Conservation (phyloP, 2,329 filamentous ascomycete genomes). For the Botryotinia narcissicola region DNA sequence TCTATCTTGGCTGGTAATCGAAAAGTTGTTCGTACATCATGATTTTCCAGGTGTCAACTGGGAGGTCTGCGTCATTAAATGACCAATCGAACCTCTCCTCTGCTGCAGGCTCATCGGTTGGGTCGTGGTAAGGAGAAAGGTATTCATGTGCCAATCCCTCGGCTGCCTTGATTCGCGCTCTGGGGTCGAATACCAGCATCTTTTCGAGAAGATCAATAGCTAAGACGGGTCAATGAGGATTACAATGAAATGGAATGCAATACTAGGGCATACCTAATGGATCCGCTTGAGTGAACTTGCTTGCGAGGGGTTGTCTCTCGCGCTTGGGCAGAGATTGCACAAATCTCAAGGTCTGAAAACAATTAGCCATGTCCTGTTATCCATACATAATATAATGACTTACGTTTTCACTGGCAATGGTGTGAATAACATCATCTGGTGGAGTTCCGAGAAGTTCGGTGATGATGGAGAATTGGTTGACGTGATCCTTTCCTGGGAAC, state of each 20-base stretch:
- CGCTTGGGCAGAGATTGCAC: constrained; percentile 96
- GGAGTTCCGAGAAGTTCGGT: constrained; percentile 95
- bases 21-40: constrained; percentile 77
- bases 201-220: constrained; percentile 91
- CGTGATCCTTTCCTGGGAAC: constrained; percentile 98
- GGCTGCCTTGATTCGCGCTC: constrained; percentile 84
- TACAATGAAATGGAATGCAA: constrained; percentile 4
- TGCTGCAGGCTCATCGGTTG: constrained; percentile 90
- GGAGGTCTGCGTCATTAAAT: constrained; percentile 96
- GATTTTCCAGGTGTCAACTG: constrained; percentile 99
- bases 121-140: constrained; percentile 93
- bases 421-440: constrained; percentile 97
- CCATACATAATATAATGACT: constrained; percentile 39
- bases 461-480: constrained; percentile 99
- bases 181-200: constrained; percentile 99
- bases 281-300: constrained; percentile 96
- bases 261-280: constrained; percentile 62
- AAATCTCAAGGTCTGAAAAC: constrained; percentile 78
- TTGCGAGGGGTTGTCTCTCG: constrained; percentile 77
- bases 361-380: constrained; percentile 32
- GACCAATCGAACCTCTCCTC: constrained; percentile 99
- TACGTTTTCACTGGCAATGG: constrained; percentile 96
- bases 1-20: constrained; percentile 30
- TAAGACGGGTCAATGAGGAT: constrained; percentile 41
- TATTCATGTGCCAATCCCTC: constrained; percentile 90